Evolutionary conservation across 179 eudicot genomes (phyloP), one percentile per base, ranked within the genome.

Genomic region (Beta macrorhiza): DNA sequence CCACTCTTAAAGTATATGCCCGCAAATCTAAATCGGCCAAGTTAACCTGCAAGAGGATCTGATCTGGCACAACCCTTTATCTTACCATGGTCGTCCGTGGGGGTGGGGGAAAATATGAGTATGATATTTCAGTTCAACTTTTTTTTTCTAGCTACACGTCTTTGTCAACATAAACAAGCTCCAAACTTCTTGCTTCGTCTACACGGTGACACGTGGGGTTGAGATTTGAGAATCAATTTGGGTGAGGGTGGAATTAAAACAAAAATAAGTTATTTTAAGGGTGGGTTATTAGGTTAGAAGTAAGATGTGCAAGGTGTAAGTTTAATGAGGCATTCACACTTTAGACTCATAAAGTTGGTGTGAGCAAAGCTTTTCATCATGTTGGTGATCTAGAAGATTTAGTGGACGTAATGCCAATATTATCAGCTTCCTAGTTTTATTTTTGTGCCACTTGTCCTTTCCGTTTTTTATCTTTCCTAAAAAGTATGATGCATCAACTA

Each of bases 301-400:
- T 74, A 45, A 2, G 58, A 82, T 49, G 75, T 74, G 76, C 67
- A 78, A 72, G 80, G 78, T 78, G 81, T 82, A 53, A 63, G 72
- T 62, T 55, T 32, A 20, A 25, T 15, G 29, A 25, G 51, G 19
- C 67, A 29, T 77, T 78, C 77, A 82, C 72, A 53, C 71, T 70
- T 44, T 65, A 19, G 42, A 22, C 56, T 11, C 5, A 49, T 45
- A 78, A 16, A 74, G 25, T 63, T 22, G 73, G 61, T 82, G 75
- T 72, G 78, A 82, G 55, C 44, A 56, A 0, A 5, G 7, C 70
- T 57, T 45, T 45, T 57, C 1, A 29, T 76, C 14, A 19, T 65
- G 59, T 53, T 13, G 67, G 67, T 44, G 65, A 58, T 78, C 81
- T 82, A 78, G 78, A 78, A 78, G 59, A 63, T 55, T 63, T 6